Conservation (phyloP, 1,284 basidiomycete species). For the Fistulinella cinereoalba region DNA sequence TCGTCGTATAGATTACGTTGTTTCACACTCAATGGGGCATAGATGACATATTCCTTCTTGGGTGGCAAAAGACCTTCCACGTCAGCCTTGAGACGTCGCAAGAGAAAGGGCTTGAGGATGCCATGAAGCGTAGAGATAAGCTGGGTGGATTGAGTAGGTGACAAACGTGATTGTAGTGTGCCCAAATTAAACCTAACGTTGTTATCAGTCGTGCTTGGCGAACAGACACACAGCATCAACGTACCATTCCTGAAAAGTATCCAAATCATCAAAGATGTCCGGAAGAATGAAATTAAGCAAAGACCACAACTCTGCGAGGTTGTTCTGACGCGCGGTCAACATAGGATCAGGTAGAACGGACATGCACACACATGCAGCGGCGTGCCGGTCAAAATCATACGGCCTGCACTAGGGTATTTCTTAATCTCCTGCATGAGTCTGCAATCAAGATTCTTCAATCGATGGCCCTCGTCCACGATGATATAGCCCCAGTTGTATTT, state of each 20-base stretch:
- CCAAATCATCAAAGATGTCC: slow-evolving; percentile 87
- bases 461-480: slow-evolving; percentile 94
- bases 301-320: slow-evolving; percentile 91
- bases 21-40: slow-evolving; percentile 80
- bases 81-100: slow-evolving; percentile 88
- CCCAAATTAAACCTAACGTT: slow-evolving; percentile 70
- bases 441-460: slow-evolving; percentile 91
- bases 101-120: slow-evolving; percentile 93
- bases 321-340: slow-evolving; percentile 60
- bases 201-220: slow-evolving; percentile 1
- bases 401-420: slow-evolving; percentile 78
- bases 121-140: slow-evolving; percentile 84
- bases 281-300: slow-evolving; percentile 94
- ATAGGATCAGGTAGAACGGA: not conserved
- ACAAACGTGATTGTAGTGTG: slow-evolving; percentile 55
- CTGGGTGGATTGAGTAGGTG: slow-evolving; percentile 56
- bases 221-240: slow-evolving; percentile 20
- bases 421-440: slow-evolving; percentile 91
- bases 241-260: slow-evolving; percentile 89
- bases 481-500: slow-evolving; percentile 88
- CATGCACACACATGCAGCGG: slow-evolving; percentile 73
- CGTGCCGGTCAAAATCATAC: slow-evolving; percentile 93
- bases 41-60: slow-evolving; percentile 95
- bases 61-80: slow-evolving; percentile 83
- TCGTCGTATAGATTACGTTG: slow-evolving; percentile 87